phyloP scores from a whole-genome alignment of 1,139 yeast species.

The Lodderomyces metapsilosis region DNA sequence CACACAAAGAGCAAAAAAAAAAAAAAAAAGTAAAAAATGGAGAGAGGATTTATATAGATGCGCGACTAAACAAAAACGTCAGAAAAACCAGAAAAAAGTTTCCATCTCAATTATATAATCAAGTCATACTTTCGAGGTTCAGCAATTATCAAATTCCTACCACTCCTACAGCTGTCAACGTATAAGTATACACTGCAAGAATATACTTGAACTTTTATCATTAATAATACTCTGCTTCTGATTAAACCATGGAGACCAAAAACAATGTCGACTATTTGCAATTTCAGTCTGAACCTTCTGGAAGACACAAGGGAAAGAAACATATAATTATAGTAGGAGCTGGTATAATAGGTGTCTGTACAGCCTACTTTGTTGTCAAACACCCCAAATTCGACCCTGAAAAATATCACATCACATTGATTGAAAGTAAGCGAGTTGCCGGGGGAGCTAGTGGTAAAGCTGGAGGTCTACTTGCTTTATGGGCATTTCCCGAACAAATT shows the following conservation, averaged over 20 bases:
- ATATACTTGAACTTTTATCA: too few species aligned
- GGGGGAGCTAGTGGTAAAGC: constrained; percentile 99
- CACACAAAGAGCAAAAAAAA: too few species aligned
- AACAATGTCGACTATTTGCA: constrained; percentile 29
- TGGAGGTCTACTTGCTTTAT: constrained; percentile 87
- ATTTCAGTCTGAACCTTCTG: constrained; percentile 49
- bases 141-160: too few species aligned
- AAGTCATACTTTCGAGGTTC: too few species aligned
- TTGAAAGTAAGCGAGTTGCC: constrained; percentile 90
- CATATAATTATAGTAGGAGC: constrained; percentile 85
- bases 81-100: neutral
- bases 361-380: constrained; percentile 82
- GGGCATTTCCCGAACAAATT: constrained; percentile 97
- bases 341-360: constrained; percentile 94
- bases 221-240: too few species aligned
- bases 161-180: too few species aligned
- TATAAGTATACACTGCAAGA: too few species aligned
- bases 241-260: neutral
- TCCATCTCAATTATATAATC: too few species aligned
- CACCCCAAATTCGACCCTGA: constrained; percentile 77
- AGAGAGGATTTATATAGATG: too few species aligned
- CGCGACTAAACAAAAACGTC: neutral
- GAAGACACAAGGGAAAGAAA: constrained; percentile 57
- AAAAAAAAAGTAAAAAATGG: neutral
- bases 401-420: constrained; percentile 77